phyloP scores from a whole-genome alignment of 2,329 filamentous ascomycete species.

The Thermothelomyces thermophilus region DNA sequence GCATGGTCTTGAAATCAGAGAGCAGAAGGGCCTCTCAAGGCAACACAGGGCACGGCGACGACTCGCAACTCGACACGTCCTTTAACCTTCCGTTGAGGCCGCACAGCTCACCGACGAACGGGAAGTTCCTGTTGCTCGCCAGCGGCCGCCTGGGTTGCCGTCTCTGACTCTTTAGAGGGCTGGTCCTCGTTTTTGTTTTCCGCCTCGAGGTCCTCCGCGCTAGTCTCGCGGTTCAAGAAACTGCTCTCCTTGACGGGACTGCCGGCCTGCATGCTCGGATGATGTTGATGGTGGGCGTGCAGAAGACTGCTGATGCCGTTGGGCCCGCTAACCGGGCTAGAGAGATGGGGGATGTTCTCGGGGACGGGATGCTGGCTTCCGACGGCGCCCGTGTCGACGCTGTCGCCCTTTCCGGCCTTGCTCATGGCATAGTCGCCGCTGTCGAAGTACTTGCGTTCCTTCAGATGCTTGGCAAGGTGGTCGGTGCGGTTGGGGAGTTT shows the following conservation, averaged over 20 bases:
- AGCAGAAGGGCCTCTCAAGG: not conserved
- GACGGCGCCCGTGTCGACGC: constrained; percentile 87
- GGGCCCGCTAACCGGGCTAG: constrained; percentile 50
- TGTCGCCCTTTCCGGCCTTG: constrained; percentile 93
- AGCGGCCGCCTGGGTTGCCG: not conserved
- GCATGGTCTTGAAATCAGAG: not conserved
- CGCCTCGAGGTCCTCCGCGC: constrained; percentile 46
- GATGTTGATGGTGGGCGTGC: constrained; percentile 35
- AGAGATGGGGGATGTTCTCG: constrained; percentile 89
- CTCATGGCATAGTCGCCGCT: constrained; percentile 93
- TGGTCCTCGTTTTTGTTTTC: not conserved
- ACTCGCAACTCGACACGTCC: not conserved
- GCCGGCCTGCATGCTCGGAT: constrained; percentile 50
- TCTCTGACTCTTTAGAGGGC: constrained; percentile 6
- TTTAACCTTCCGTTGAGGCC: not conserved
- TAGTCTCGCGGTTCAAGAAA: constrained; percentile 78
- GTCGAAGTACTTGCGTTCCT: constrained; percentile 99
- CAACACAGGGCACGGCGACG: not conserved
- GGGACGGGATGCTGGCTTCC: constrained; percentile 91
- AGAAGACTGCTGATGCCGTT: constrained; percentile 38
- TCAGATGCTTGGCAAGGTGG: constrained; percentile 94
- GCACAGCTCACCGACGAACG: constrained; percentile 11
- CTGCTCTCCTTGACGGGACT: constrained; percentile 89
- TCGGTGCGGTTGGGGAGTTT: constrained; percentile 96
- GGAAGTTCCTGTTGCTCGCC: constrained; percentile 13